These are phyloP conservation scores for Sordariomycetes sp. DNA, from an alignment of 2,329 filamentous ascomycete genomes.

Conservation along the genomic window DNA sequence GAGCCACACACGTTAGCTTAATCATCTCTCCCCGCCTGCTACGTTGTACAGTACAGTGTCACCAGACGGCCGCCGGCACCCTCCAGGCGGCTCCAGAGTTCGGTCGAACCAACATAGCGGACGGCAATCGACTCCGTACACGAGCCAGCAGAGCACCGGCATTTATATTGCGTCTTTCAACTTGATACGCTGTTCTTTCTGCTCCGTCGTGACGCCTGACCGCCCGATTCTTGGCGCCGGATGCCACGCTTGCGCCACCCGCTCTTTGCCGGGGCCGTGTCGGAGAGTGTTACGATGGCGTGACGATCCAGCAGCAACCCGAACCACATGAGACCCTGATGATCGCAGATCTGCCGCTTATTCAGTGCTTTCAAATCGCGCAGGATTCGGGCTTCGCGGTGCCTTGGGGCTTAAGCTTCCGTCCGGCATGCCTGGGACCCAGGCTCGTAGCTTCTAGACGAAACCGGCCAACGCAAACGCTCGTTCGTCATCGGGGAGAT, in stretches of 20 bases:
- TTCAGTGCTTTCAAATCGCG: slow-evolving; percentile 2
- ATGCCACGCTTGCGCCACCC: not conserved
- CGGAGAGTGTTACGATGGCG: not conserved
- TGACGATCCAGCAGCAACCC: slow-evolving; percentile 4
- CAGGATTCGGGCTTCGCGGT: not conserved
- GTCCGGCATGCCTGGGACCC: not conserved
- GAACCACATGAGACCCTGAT: slow-evolving; percentile 3
- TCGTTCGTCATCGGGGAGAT: not conserved
- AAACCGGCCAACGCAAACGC: not conserved
- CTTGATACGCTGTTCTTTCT: not conserved
- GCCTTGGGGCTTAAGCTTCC: not conserved
- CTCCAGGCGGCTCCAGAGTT: not conserved
- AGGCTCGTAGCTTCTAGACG: not conserved
- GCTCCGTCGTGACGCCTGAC: no score
- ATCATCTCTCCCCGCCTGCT: not conserved
- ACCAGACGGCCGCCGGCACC: not conserved
- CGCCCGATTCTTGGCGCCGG: not conserved
- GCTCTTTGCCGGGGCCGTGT: not conserved
- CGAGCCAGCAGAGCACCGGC: not conserved
- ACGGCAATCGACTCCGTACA: not conserved
- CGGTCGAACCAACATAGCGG: not conserved
- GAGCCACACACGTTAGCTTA: not conserved
- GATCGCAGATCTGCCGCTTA: slow-evolving; percentile 3
- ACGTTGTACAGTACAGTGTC: no score
- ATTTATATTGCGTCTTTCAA: not conserved